Conservation (phyloP, 2,329 filamentous ascomycete genomes). For the Colletotrichum incanum region DNA sequence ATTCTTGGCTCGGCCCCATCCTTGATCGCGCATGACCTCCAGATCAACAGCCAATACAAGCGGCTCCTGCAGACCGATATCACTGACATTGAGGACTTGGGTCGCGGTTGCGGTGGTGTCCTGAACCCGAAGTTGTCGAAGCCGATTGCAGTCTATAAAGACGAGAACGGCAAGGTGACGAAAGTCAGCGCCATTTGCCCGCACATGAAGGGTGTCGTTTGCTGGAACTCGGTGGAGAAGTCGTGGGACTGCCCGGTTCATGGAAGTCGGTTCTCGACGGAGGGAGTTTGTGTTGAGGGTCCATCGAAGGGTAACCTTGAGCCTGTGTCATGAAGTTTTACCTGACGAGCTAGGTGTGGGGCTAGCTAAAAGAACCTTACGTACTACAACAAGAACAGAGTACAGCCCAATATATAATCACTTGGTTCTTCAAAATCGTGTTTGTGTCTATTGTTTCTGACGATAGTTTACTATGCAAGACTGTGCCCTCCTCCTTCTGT, state of each 20-base stretch:
- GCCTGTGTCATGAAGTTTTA: background rate
- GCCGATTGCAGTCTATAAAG: slow-evolving; percentile 70
- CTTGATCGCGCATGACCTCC: slow-evolving; percentile 66
- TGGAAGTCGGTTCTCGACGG: slow-evolving; percentile 57
- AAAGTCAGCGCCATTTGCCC: slow-evolving; percentile 70
- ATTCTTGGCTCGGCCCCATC: slow-evolving; percentile 61
- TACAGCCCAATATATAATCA: too few species aligned
- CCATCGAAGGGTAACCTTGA: slow-evolving; percentile 52
- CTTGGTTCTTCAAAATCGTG: too few species aligned
- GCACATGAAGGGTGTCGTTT: slow-evolving; percentile 69
- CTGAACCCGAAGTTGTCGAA: slow-evolving; percentile 63
- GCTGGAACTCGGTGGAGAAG: slow-evolving; percentile 69
- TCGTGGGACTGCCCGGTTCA: slow-evolving; percentile 69
- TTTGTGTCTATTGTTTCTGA: too few species aligned
- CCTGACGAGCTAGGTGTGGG: too few species aligned
- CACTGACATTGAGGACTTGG: slow-evolving; percentile 69
- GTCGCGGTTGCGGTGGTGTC: slow-evolving; percentile 65
- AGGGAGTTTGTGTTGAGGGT: slow-evolving; percentile 55
- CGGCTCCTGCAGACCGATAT: slow-evolving; percentile 68
- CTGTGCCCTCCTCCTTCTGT: too few species aligned
- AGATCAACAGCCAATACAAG: slow-evolving; percentile 72
- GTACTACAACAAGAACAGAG: too few species aligned
- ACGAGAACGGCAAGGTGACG: slow-evolving; percentile 65
- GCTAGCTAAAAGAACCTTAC: too few species aligned
- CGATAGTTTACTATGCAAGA: too few species aligned